Evolutionary conservation across 2,329 filamentous ascomycete species (phyloP), one percentile per base, ranked within the genome.

Genomic region (Botryotinia calthae): DNA sequence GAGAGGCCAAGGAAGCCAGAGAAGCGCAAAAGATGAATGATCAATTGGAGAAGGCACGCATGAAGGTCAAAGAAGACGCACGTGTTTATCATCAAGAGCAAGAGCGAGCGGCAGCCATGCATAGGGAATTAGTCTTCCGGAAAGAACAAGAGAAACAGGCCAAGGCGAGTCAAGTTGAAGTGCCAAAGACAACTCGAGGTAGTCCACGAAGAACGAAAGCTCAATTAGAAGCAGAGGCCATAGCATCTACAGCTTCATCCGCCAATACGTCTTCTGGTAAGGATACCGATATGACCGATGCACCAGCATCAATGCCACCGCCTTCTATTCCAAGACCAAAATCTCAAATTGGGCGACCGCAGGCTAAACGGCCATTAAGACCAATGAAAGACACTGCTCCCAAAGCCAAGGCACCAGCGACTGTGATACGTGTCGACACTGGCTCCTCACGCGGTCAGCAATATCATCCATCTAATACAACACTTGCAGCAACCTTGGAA

Each of bases 401-500:
- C 18, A 93, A 91, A 79, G 80, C 86, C 0, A 93, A 90, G 90
- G 65, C 65, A 73, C 88, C 88, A 1, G 92, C 90, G 12, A 93
- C 92, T 4, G 88, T 91, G 73, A 94, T 92, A 77, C 88, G 88
- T 73, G 90, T 93, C 74, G 92, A 91, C 76, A 90, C 89, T 70
- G 87, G 87, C 34, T 90, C 89, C 16, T 89, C 90, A 76, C 88
- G 90, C 72, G 86, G 87, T 73, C 87, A 90, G 70, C 88, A 90
- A 73, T 87, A 87, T 74, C 87, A 90, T 71, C 86, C 88, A 18
- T 86, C 89, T 1, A 88, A 87, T 74, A 87, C 86, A 63, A 83
- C 86, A 22, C 82, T 90, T 54, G 85, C 89, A 6, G 86, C 90
- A 4, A 87, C 83, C 51, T 82, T 88, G 25, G 87, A 90, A 73